phyloP scores from a whole-genome alignment of 2,329 filamentous ascomycete genomes.

The Neonectria faginata region DNA sequence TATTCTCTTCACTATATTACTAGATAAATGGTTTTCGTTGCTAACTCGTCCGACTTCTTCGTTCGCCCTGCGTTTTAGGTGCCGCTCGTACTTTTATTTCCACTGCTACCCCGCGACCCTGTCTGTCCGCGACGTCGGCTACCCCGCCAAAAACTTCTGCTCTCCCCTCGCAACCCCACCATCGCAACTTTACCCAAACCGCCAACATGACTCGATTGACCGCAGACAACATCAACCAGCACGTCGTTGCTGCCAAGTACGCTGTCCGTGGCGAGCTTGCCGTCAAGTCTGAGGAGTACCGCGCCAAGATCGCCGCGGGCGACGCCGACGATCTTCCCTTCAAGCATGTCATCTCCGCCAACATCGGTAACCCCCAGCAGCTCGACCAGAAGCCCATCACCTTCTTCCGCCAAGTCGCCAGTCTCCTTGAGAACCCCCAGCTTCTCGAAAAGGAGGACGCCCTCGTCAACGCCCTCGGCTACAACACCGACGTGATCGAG shows the following conservation, averaged over 20 bases:
- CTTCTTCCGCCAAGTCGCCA: slow-evolving; percentile 97
- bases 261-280: slow-evolving; percentile 96
- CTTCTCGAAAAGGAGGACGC: slow-evolving; percentile 86
- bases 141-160: slow-evolving; percentile 45
- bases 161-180: slow-evolving; percentile 34
- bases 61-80: slow-evolving; percentile 25
- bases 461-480: slow-evolving; percentile 80
- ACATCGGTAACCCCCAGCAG: slow-evolving; percentile 99
- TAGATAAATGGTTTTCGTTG: slow-evolving; percentile 32
- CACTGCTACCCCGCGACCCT: slow-evolving; percentile 45
- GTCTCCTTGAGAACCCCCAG: slow-evolving; percentile 88
- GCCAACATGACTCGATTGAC: slow-evolving; percentile 66
- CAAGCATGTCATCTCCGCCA: slow-evolving; percentile 91
- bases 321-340: slow-evolving; percentile 76
- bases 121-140: slow-evolving; percentile 31
- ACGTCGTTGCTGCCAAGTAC: slow-evolving; percentile 90
- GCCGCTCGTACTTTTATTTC: slow-evolving; percentile 39
- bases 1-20: slow-evolving; percentile 12
- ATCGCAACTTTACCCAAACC: slow-evolving; percentile 49
- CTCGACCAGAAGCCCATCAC: slow-evolving; percentile 99
- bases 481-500: slow-evolving; percentile 89
- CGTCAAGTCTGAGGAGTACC: slow-evolving; percentile 91
- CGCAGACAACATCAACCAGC: slow-evolving; percentile 90
- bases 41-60: slow-evolving; percentile 44
- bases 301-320: slow-evolving; percentile 75